Evolutionary conservation across 1,139 yeast species (phyloP).

Genomic region (Lodderomyces orthopsilosis): DNA sequence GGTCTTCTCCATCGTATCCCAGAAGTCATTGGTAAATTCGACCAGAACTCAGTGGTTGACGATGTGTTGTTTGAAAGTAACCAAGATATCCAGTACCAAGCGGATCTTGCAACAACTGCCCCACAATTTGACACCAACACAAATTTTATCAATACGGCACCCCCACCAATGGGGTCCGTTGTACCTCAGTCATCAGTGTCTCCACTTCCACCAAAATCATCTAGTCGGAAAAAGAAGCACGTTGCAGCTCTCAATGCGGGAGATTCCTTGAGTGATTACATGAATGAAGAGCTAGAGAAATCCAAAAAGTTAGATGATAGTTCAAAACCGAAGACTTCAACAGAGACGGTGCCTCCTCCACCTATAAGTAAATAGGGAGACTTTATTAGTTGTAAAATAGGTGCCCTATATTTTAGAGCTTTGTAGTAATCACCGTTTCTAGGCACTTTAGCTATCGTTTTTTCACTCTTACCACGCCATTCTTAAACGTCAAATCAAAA

Average conservation of each 20-base stretch:
- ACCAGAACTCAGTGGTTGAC: conserved; percentile 28
- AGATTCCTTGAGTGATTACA: conserved; percentile 36
- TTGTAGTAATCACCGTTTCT: too few species aligned
- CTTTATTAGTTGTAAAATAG: too few species aligned
- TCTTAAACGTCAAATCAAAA: too few species aligned
- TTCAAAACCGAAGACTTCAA: conserved; percentile 4
- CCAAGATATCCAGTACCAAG: conserved; percentile 14
- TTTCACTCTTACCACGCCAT: too few species aligned
- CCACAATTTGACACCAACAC: conserved; percentile 8
- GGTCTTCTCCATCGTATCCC: conserved; percentile 87
- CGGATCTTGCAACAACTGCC: conserved; percentile 6
- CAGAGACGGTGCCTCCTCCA: conserved; percentile 20
- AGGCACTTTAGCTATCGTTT: too few species aligned
- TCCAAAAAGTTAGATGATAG: conserved; percentile 36
- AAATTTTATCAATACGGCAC: conserved; percentile 7
- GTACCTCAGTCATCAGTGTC: conserved; percentile 14
- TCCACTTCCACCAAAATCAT: conserved; percentile 18
- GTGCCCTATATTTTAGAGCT: too few species aligned
- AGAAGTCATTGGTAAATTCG: conserved; percentile 55
- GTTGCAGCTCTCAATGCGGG: conserved; percentile 21
- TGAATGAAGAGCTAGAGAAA: conserved; percentile 47
- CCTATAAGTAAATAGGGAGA: conserved; percentile 18
- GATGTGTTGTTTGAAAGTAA: conserved; percentile 38
- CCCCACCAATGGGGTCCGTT: conserved; percentile 10
- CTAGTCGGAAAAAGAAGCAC: conserved; percentile 33